phyloP scores from a whole-genome alignment of 306 rosid species.

The Purshia tridentata region DNA sequence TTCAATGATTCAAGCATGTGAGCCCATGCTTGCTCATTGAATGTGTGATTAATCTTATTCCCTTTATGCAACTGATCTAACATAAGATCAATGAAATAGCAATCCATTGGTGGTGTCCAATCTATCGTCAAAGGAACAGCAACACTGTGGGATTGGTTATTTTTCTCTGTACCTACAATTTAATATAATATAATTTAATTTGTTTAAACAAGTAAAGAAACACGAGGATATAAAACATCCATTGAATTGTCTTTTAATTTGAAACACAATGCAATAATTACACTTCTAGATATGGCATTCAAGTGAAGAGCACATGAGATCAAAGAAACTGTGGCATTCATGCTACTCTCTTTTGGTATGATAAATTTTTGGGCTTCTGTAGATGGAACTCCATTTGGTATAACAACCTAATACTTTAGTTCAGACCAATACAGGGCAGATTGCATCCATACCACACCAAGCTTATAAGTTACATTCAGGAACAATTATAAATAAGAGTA shows the following conservation, averaged over 20 bases:
- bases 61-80: slow-evolving; percentile 51
- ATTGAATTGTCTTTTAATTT: neutral
- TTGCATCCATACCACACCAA: too few relatives aligned
- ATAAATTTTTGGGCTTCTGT: too few relatives aligned
- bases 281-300: neutral
- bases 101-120: slow-evolving; percentile 57
- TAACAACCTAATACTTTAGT: too few relatives aligned
- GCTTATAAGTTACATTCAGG: too few relatives aligned
- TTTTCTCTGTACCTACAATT: slow-evolving; percentile 45
- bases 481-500: neutral
- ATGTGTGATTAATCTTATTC: slow-evolving; percentile 33
- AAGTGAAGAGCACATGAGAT: neutral
- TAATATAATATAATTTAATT: slow-evolving; percentile 25
- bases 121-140: slow-evolving; percentile 34
- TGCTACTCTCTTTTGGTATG: too few relatives aligned
- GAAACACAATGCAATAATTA: neutral
- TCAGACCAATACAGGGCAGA: too few relatives aligned
- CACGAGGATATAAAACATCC: slow-evolving; percentile 16
- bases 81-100: slow-evolving; percentile 55
- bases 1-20: slow-evolving; percentile 43
- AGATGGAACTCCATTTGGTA: too few relatives aligned
- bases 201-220: neutral
- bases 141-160: slow-evolving; percentile 15
- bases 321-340: too few relatives aligned
- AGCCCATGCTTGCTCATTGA: slow-evolving; percentile 65